Conservation (phyloP, 2,329 filamentous ascomycete species). For the Purpureocillium lavendulum region DNA sequence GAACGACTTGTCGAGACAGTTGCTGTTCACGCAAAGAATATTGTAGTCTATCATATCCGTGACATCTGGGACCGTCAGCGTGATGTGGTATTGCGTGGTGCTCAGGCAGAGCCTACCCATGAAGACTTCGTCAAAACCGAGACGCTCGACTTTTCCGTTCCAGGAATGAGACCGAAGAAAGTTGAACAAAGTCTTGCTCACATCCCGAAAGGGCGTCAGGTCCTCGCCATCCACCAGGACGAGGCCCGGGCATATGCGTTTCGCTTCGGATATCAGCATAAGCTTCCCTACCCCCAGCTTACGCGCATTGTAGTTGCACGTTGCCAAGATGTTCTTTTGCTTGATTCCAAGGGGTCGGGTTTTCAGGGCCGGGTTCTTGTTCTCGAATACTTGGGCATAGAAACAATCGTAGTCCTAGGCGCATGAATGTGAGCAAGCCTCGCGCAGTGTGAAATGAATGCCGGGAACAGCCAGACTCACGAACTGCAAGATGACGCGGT, state of each 20-base stretch:
- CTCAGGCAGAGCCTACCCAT: constrained; percentile 25
- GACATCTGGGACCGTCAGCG: constrained; percentile 49
- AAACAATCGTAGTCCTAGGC: constrained; percentile 77
- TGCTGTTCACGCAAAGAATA: constrained; percentile 56
- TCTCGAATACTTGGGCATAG: constrained; percentile 86
- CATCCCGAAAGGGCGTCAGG: constrained; percentile 74
- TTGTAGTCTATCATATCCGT: constrained; percentile 86
- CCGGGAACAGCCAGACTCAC: constrained; percentile 37
- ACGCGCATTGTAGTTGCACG: constrained; percentile 89
- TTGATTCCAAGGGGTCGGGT: constrained; percentile 72
- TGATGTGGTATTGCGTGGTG: background rate
- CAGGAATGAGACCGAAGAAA: constrained; percentile 69
- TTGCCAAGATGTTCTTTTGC: constrained; percentile 88
- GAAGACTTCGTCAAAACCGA: constrained; percentile 84
- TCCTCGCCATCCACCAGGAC: constrained; percentile 84
- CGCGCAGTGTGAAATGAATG: background rate
- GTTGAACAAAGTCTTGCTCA: constrained; percentile 70
- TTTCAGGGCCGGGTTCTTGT: constrained; percentile 65
- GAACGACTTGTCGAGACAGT: constrained; percentile 61
- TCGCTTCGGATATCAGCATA: constrained; percentile 77
- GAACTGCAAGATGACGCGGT: constrained; percentile 72
- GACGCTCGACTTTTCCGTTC: constrained; percentile 67
- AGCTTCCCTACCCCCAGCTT: constrained; percentile 68
- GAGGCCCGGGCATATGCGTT: constrained; percentile 70
- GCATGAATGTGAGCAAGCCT: constrained; percentile 1